Evolutionary conservation across 805 yeast species (phyloP).

Genomic region (Wickerhamiella cacticola): DNA sequence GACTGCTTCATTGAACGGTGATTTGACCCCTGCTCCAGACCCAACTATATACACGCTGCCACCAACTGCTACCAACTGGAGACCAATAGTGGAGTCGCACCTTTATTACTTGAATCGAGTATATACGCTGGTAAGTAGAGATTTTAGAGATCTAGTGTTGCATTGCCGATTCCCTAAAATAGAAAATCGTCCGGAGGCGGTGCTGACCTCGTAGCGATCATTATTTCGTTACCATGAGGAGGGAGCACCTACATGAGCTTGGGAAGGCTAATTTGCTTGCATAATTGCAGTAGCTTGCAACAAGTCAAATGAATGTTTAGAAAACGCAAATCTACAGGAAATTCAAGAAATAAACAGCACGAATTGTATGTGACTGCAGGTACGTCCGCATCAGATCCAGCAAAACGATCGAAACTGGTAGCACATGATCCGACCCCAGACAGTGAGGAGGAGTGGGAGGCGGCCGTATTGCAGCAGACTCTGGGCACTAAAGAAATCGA

Average conservation of each 20-base stretch:
- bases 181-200: too few species aligned
- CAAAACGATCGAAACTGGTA: not conserved
- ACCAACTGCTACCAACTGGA: not conserved
- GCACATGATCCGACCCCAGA: not conserved
- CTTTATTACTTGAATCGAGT: not conserved
- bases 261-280: too few species aligned
- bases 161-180: too few species aligned
- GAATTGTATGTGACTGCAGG: not conserved
- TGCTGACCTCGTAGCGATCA: too few species aligned
- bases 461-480: not conserved
- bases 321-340: slow-evolving; percentile 5
- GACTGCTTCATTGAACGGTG: slow-evolving; percentile 2
- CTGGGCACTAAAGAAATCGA: not conserved
- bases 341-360: slow-evolving; percentile 1
- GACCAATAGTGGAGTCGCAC: not conserved
- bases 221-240: too few species aligned
- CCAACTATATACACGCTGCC: not conserved
- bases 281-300: not conserved
- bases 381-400: not conserved
- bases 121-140: not conserved
- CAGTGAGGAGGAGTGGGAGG: slow-evolving; percentile 3
- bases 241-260: too few species aligned
- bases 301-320: not conserved
- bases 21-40: not conserved
- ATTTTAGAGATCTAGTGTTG: not conserved